Base-by-base conservation (phyloP, 2,329 filamentous ascomycete genomes). In the Aureobasidium melanogenum region DNA sequence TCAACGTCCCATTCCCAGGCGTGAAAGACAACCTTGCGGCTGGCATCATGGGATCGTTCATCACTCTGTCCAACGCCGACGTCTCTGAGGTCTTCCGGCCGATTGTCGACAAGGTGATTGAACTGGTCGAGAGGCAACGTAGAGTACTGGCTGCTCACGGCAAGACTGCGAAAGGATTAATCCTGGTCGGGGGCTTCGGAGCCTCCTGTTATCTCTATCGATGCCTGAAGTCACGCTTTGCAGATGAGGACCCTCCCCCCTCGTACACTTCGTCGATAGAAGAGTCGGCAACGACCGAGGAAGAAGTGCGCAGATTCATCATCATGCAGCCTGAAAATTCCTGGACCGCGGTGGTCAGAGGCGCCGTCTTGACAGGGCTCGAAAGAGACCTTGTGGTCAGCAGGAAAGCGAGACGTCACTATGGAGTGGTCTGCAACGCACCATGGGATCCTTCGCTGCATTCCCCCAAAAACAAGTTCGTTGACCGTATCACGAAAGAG, bases 171-270 rank as follows among this genome's bases (percentile, higher is more conserved):
- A 76, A 75, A 51, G 88, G 88, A n/a, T 90, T 93, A 65, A 86
- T 93, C 48, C 79, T 93, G 7, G 89, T 93, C 0, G 89, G 89
- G 64, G 89, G 89, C 7, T 92, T 93, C 67, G 89, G 89, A 1
- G 87, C 91, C 75, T 88, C 85, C 17, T 69, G 69, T 26, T 88
- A 89, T 70, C 79, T 90, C 6, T 89, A 91, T 75, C 83, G 83
- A 41, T 80, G 84, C 2, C 79, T 93, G 65, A 89, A 89, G 72
- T 72, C 79, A 34, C 85, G 88, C 70, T 92, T 92, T 69, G 79
- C 78, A 63, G 76, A 73, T 64, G 69, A 70, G 44, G 74, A 76
- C 7, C 71, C 74, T 1, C 79, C 80, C 19, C 81, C 81, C 26
- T 59, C 30, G 1, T 56, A 62, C 30, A 32, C 8, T 32, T 10